Percentiles rank a stretch among this genome's conserved stretches.
These are phyloP conservation scores for Rhododendron mucronatum DNA, from an alignment of 148 eudicot genomes.

Conservation along the genomic window DNA sequence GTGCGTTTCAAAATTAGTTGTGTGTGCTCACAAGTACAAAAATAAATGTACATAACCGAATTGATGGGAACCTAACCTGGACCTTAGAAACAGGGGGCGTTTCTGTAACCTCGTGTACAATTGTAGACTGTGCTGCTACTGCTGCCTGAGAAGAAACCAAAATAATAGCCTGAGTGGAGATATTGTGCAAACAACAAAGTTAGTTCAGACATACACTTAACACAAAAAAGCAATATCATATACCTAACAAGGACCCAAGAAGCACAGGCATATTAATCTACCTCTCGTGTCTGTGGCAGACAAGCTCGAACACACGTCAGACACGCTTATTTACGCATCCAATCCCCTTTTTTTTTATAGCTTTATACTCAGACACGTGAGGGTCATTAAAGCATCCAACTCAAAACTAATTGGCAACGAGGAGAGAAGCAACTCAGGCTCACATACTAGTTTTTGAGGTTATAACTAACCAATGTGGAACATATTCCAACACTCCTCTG, in stretches of 20 bases:
- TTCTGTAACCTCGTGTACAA: slow-evolving; percentile 32
- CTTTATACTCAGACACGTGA: background rate
- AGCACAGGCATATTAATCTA: background rate
- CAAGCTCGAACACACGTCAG: background rate
- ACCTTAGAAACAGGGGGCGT: slow-evolving; percentile 22
- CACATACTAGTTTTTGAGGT: no score
- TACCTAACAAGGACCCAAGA: background rate
- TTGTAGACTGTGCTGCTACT: slow-evolving; percentile 41
- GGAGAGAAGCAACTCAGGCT: no score
- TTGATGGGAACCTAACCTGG: slow-evolving; percentile 11
- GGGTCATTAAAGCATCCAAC: no score
- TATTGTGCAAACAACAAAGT: background rate
- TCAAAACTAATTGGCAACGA: no score
- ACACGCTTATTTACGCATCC: background rate
- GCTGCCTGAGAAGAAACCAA: slow-evolving; percentile 15
- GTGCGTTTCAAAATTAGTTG: no score
- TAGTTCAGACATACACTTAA: no score
- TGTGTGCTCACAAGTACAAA: background rate
- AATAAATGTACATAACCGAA: background rate
- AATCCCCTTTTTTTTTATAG: background rate
- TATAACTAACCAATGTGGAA: no score
- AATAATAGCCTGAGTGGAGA: background rate
- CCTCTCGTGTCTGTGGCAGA: background rate
- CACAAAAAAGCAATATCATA: background rate
- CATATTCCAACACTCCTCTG: no score